Evolutionary conservation across 768 basidiomycete species (phyloP).

Genomic region (Nevesoporus exiguus): DNA sequence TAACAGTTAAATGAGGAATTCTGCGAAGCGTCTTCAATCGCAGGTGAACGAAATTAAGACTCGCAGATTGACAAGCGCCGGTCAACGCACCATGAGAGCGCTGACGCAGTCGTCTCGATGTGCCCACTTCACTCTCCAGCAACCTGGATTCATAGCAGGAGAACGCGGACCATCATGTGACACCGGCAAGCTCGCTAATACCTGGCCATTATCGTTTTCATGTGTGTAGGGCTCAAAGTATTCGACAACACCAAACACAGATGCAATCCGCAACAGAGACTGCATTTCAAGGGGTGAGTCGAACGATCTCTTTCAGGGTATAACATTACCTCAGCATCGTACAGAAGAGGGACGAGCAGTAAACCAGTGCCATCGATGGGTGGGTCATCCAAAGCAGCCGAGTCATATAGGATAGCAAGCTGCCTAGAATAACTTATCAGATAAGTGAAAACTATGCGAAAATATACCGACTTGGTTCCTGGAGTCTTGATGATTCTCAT

Average conservation of each 20-base stretch:
- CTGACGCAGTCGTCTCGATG: constrained; percentile 72
- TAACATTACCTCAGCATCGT: constrained; percentile 52
- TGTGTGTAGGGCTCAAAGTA: constrained; percentile 39
- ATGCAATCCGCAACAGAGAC: constrained; percentile 50
- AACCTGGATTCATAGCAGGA: constrained; percentile 51
- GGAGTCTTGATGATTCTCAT: constrained; percentile 59
- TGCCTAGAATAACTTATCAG: constrained; percentile 25
- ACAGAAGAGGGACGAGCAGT: constrained; percentile 55
- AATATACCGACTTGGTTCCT: constrained; percentile 46
- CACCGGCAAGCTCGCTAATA: constrained; percentile 30
- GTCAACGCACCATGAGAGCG: constrained; percentile 59
- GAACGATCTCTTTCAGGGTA: not conserved
- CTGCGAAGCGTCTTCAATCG: constrained; percentile 59
- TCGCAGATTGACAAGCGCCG: not conserved
- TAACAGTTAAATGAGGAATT: constrained; percentile 68
- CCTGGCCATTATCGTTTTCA: constrained; percentile 19
- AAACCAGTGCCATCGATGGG: constrained; percentile 27
- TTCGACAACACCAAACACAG: constrained; percentile 66
- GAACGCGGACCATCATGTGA: constrained; percentile 60
- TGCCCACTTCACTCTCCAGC: constrained; percentile 80
- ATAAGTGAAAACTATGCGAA: not conserved
- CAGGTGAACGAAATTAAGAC: constrained; percentile 1
- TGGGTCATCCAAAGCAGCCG: constrained; percentile 41
- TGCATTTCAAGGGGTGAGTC: constrained; percentile 24
- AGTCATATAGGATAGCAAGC: constrained; percentile 51